phyloP scores from a whole-genome alignment of 345 rosid genomes.

The Corchorus olitorius region DNA sequence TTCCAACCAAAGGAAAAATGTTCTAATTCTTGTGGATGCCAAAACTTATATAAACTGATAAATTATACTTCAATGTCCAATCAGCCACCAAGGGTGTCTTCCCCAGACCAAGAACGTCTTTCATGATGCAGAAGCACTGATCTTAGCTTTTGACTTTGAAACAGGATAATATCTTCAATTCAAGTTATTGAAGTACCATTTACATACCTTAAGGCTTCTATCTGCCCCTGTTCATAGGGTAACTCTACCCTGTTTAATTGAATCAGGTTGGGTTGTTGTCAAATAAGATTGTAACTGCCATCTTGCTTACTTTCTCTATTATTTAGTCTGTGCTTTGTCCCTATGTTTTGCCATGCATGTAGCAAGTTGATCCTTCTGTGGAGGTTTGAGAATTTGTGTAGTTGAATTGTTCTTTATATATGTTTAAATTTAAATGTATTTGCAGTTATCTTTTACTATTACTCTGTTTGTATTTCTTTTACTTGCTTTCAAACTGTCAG shows the following conservation, averaged over 20 bases:
- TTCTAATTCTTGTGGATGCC: not conserved
- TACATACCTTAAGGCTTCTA: not conserved
- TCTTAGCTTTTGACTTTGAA: not conserved
- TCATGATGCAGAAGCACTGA: not conserved
- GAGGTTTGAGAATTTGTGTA: not conserved
- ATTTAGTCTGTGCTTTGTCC: not conserved
- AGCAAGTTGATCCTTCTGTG: not conserved
- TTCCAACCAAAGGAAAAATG: not conserved
- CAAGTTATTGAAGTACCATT: not conserved
- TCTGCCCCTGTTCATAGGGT: not conserved
- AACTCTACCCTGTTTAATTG: not conserved
- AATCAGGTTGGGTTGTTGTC: not conserved
- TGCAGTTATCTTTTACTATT: not conserved
- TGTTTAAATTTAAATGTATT: not conserved
- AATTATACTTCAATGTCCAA: not conserved
- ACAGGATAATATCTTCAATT: not conserved
- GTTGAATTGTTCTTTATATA: not conserved
- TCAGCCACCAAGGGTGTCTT: not conserved
- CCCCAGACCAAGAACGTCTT: not conserved
- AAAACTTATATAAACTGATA: not conserved
- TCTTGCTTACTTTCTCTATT: not conserved
- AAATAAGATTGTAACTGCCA: not conserved
- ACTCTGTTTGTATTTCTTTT: not conserved
- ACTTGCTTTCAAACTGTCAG: not conserved
- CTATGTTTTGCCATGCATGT: not conserved